Base-by-base conservation (phyloP, 805 yeast genomes). In the Huiozyma sinensis region DNA sequence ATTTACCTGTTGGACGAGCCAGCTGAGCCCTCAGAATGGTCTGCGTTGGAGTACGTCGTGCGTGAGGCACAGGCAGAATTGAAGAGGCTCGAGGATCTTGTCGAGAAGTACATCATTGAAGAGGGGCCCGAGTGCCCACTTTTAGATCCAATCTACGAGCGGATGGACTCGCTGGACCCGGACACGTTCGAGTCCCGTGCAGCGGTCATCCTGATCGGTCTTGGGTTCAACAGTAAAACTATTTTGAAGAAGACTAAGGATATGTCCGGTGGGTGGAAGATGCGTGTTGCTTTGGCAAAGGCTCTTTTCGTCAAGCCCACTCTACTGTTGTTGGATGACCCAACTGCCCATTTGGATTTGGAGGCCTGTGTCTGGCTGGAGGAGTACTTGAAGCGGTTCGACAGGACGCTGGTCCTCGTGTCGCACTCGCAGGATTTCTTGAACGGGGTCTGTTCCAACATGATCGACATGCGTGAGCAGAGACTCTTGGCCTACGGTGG, bases 251-350 rank as follows among this genome's bases (percentile, higher is more conserved):
- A 81, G 70, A 92, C 98, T 60, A 89, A 87, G 69, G 97, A 92
- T 64, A 92, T 92, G 98, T 87, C 97, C 63, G 98, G 98, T 78
- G 98, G 98, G 66, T 92, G 98, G 98, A 88, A 88, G 75, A 92
- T 92, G 98, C 87, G 98, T 72, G 98, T 92, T 50, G 97, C 98
- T 38, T 75, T 92, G 50, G 95, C 96, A 48, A 92, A 92, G 70
- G 98, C 98, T 30, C 75, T 92, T 57, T 92, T 92, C 73, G 97
- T 92, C 54, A 90, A 92, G 74, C 98, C 98, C 63, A 89, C 97
- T 42, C 71, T 92, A 56, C 73, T 92, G 61, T 72, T 92, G 57
- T 79, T 92, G 66, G 98, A 92, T 73, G 98, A 92, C 69, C 98
- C 98, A 59, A 92, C 98, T 53, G 98, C 98, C 44, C 98, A 92